These are phyloP conservation scores for Phaeodactylum tricornutum DNA, from an alignment of 108 stramenopile genomes.

Conservation along the genomic window DNA sequence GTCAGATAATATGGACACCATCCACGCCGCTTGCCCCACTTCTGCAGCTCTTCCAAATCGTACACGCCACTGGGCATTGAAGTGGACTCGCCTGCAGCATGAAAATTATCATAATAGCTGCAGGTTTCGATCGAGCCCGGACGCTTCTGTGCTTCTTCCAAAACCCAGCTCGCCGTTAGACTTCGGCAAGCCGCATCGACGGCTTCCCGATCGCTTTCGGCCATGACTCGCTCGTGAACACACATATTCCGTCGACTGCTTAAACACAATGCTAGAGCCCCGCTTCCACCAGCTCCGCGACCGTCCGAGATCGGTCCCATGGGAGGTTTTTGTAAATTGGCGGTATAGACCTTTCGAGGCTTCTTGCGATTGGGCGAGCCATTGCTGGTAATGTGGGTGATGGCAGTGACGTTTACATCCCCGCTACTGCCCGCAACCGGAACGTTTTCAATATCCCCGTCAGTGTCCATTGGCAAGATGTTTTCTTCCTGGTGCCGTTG, in stretches of 20 bases:
- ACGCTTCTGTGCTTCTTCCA: conserved; percentile 56
- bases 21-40: conserved; percentile 75
- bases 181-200: conserved; percentile 95
- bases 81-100: conserved; percentile 76
- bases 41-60: conserved; percentile 87
- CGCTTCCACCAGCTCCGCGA: conserved; percentile 66
- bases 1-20: conserved; percentile 99
- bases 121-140: conserved; percentile 82
- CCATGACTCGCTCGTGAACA: conserved; percentile 90
- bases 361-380: conserved; percentile 13
- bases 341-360: conserved; percentile 22
- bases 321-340: conserved; percentile 12
- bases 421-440: neutral
- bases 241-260: conserved; percentile 98
- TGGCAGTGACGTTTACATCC: too few species aligned
- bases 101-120: conserved; percentile 86
- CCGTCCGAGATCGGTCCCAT: conserved; percentile 59
- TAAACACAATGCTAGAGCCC: conserved; percentile 89
- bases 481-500: neutral
- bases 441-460: conserved; percentile 20
- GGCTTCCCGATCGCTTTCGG: conserved; percentile 91
- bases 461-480: conserved; percentile 10
- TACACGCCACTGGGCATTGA: conserved; percentile 92
- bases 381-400: too few species aligned
- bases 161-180: conserved; percentile 97